These are phyloP conservation scores for Candida anglica DNA, from an alignment of 805 yeast species.

Conservation along the genomic window DNA sequence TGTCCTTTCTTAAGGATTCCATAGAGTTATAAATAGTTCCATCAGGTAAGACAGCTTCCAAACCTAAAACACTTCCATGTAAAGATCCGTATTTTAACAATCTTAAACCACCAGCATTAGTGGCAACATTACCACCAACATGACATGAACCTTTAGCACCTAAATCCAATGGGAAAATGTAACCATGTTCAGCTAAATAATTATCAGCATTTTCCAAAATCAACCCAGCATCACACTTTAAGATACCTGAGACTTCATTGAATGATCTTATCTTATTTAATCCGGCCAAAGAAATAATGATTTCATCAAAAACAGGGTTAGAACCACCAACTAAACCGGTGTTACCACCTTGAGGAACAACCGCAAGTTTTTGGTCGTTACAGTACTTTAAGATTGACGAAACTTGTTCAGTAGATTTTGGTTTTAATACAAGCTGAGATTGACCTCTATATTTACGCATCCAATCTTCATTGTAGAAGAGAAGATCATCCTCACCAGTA, in stretches of 20 bases:
- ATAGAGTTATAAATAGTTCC: slow-evolving; percentile 79
- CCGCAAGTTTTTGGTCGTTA: slow-evolving; percentile 70
- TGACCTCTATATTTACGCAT: slow-evolving; percentile 93
- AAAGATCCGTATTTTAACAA: slow-evolving; percentile 84
- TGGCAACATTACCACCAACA: slow-evolving; percentile 91
- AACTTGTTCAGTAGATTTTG: slow-evolving; percentile 76
- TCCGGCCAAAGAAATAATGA: slow-evolving; percentile 64
- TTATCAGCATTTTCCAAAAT: slow-evolving; percentile 82
- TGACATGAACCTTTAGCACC: slow-evolving; percentile 98
- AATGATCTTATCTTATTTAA: slow-evolving; percentile 79
- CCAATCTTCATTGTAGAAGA: slow-evolving; percentile 83
- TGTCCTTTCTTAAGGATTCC: slow-evolving; percentile 86
- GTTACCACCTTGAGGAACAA: slow-evolving; percentile 97
- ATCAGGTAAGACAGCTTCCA: slow-evolving; percentile 89
- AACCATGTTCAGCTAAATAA: slow-evolving; percentile 73
- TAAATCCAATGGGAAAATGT: slow-evolving; percentile 87
- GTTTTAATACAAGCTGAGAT: slow-evolving; percentile 74
- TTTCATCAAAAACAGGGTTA: slow-evolving; percentile 87
- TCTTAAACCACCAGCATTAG: slow-evolving; percentile 95
- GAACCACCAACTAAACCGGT: slow-evolving; percentile 97
- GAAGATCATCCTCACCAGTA: slow-evolving; percentile 60
- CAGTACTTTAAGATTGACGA: slow-evolving; percentile 75
- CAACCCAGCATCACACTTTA: slow-evolving; percentile 88
- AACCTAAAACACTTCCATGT: slow-evolving; percentile 87
- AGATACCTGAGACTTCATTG: slow-evolving; percentile 77